These are phyloP conservation scores for Aspergillus biplanus DNA, from an alignment of 495 filamentous ascomycete genomes.

Conservation along the genomic window DNA sequence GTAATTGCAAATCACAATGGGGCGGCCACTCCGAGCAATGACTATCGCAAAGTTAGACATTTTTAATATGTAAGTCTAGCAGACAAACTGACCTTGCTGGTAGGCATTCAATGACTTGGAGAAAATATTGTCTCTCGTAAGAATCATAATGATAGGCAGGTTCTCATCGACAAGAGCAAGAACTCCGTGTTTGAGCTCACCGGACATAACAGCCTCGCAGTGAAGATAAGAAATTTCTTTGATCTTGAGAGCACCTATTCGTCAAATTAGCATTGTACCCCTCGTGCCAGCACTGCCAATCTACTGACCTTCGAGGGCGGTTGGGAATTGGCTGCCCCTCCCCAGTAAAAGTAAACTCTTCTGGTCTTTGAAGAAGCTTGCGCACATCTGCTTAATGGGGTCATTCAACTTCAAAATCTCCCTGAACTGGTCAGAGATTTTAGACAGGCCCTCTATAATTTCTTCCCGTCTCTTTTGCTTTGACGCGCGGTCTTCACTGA, in stretches of 20 bases:
- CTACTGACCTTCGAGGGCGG: slow-evolving; percentile 82
- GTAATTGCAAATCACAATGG: slow-evolving; percentile 97
- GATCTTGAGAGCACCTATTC: slow-evolving; percentile 84
- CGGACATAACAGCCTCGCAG: slow-evolving; percentile 99
- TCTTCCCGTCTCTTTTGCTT: slow-evolving; percentile 92
- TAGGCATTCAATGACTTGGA: slow-evolving; percentile 97
- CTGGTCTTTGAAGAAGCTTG: slow-evolving; percentile 91
- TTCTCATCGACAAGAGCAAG: slow-evolving; percentile 96
- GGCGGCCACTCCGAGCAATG: slow-evolving; percentile 88
- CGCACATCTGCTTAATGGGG: slow-evolving; percentile 89
- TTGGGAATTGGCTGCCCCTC: slow-evolving; percentile 94
- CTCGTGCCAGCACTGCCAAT: neutral
- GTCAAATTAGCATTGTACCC: slow-evolving; percentile 20
- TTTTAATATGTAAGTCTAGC: neutral
- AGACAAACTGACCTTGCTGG: slow-evolving; percentile 77
- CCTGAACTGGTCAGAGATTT: slow-evolving; percentile 89
- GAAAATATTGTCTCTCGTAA: slow-evolving; percentile 94
- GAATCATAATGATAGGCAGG: slow-evolving; percentile 98
- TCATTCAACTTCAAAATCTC: slow-evolving; percentile 88
- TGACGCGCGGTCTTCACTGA: slow-evolving; percentile 93
- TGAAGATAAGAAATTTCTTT: slow-evolving; percentile 99
- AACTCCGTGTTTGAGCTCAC: slow-evolving; percentile 97
- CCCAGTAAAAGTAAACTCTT: slow-evolving; percentile 93
- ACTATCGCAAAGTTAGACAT: slow-evolving; percentile 53
- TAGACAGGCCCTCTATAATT: slow-evolving; percentile 90